Percentiles rank a stretch among this genome's conserved stretches.
phyloP scores from a whole-genome alignment of 192 early-diverging fungal genomes.

The Coemansia sp. region DNA sequence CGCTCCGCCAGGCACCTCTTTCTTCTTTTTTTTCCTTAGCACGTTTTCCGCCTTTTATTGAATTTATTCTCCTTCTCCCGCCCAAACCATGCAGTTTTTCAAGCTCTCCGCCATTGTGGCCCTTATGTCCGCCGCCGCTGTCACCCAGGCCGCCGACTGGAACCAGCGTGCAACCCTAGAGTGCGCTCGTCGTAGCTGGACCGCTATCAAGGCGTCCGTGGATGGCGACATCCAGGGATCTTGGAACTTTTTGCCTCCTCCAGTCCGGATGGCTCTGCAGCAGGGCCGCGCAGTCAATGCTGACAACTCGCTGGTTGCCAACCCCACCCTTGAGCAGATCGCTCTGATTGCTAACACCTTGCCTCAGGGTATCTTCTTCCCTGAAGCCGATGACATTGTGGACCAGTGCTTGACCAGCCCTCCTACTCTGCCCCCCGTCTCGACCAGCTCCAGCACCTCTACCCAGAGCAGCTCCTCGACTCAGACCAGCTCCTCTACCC shows the following conservation, averaged over 20 bases:
- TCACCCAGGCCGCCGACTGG: constrained; percentile 30
- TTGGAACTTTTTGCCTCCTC: constrained; percentile 26
- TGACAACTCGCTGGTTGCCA: constrained; percentile 19
- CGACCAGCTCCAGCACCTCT: background rate
- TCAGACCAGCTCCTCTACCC: background rate
- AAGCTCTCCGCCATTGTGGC: constrained; percentile 21
- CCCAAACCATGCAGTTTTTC: constrained; percentile 27
- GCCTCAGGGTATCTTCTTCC: constrained; percentile 32
- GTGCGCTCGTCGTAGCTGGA: constrained; percentile 27
- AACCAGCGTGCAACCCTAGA: constrained; percentile 9
- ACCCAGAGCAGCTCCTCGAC: background rate
- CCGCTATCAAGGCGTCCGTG: constrained; percentile 24
- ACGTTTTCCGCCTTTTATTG: background rate
- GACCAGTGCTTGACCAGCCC: constrained; percentile 21
- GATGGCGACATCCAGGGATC: constrained; percentile 12
- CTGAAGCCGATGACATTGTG: constrained; percentile 31
- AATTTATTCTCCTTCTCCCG: background rate
- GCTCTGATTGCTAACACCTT: constrained; percentile 5
- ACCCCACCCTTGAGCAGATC: constrained; percentile 21
- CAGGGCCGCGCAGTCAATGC: constrained; percentile 12
- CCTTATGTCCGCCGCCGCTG: constrained; percentile 1
- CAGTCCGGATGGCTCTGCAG: constrained; percentile 14
- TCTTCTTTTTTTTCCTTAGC: background rate
- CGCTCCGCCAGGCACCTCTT: background rate
- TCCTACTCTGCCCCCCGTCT: background rate